Base-by-base conservation (phyloP, 2,329 filamentous ascomycete species). In the Rhynchosporium graminicola region DNA sequence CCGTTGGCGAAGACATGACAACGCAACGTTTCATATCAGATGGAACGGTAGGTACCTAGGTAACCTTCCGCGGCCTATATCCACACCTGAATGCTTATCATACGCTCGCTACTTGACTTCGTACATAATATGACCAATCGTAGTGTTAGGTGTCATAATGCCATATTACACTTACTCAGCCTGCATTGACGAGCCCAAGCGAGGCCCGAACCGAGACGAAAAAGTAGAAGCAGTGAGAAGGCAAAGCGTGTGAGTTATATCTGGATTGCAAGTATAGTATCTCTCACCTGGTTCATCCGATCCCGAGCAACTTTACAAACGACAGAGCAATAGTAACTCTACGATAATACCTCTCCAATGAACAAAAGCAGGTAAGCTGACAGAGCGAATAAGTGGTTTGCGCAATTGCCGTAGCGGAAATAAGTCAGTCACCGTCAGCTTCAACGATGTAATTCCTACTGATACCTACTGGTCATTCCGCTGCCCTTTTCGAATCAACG, bases 1-100 rank as follows among this genome's bases (percentile, higher is more conserved):
- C 31, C 15, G 12, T n/a, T 36, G 8, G 4, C 15, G 2, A 38
- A n/a, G 50, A 38, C 28, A 12, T n/a, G 28, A 54, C 13, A 42
- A 28, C 29, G 51, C 51, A 42, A 42, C 51, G 36, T 54, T 33
- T 54, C 51, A 29, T 28, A 40, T 54, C 20, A 54, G 51, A 54
- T 20, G 20, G 40, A 54, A 33, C 28, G 10, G 36, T 1, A 42
- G 15, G 20, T 33, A 33, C 20, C 20, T 40, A n/a, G n/a, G 50
- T 38, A 52, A 38, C 33, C 50, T 38, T 38, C 50, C 33, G 50
- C 50, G 15, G n/a, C 6, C 50, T 36, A 36, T 20, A 36, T 36
- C 9, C 5, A 1, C 33, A 36, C 33, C 9, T 36, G 33, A 20
- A 20, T 36, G 33, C 33, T 10, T 6, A 36, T 5, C 9, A 42